Conservation (phyloP, 768 basidiomycete genomes). For the Amanita phalloides region DNA sequence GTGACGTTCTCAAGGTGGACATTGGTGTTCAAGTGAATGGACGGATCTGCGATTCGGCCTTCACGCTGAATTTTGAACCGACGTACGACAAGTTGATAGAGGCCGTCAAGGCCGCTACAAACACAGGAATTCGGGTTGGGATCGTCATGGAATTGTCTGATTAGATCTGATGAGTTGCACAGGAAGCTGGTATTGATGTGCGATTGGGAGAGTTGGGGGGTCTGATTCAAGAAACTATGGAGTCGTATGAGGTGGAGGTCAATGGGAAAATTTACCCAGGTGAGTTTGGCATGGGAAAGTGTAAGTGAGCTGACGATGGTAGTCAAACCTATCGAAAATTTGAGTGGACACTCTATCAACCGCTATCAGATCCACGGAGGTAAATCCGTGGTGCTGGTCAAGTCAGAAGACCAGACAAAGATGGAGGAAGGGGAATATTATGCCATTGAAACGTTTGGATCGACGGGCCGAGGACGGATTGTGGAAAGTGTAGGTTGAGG, state of each 20-base stretch:
- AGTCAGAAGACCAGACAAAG: conserved; percentile 82
- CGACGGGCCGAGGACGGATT: conserved; percentile 86
- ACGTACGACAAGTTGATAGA: conserved; percentile 84
- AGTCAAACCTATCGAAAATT: conserved; percentile 92
- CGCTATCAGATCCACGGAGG: conserved; percentile 89
- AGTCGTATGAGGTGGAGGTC: conserved; percentile 95
- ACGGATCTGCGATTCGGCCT: conserved; percentile 92
- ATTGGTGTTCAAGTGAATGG: conserved; percentile 96
- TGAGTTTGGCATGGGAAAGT: conserved; percentile 18
- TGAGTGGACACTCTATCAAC: conserved; percentile 91
- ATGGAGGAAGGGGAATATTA: conserved; percentile 99
- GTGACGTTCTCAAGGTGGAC: conserved; percentile 94
- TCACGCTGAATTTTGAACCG: conserved; percentile 83
- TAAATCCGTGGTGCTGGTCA: conserved; percentile 86
- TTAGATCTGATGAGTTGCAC: conserved; percentile 5
- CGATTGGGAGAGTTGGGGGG: conserved; percentile 88
- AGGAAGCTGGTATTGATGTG: conserved; percentile 97
- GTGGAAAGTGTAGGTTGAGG: conserved; percentile 55
- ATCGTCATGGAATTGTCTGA: neutral
- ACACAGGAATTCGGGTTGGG: conserved; percentile 76
- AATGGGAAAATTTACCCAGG: conserved; percentile 75
- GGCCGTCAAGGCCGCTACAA: conserved; percentile 90
- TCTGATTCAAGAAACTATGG: conserved; percentile 96
- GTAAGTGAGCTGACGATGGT: neutral
- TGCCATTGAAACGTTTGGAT: conserved; percentile 98